Evolutionary conservation across 164 flowering plant genomes (phyloP).

Genomic region (Kalanchoe fedtschenkoi): DNA sequence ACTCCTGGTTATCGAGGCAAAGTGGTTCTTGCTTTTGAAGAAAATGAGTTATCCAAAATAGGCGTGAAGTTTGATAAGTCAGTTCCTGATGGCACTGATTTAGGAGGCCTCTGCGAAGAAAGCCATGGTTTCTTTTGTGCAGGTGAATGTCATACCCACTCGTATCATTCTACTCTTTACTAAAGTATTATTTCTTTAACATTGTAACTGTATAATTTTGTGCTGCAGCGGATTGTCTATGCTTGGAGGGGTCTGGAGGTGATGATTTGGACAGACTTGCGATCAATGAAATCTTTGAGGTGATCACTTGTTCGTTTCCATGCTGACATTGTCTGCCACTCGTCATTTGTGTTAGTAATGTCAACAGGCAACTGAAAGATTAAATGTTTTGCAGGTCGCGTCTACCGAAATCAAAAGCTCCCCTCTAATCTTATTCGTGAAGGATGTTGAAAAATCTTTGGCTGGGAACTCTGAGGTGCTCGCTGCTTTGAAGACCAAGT

Average conservation of each 20-base stretch:
- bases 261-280: conserved; percentile 68
- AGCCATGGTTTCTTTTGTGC: conserved; percentile 85
- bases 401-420: conserved; percentile 42
- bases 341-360: background rate
- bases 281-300: conserved; percentile 76
- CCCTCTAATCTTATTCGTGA: conserved; percentile 58
- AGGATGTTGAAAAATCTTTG: conserved; percentile 76
- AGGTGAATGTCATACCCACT: conserved; percentile 30
- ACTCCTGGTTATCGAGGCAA: conserved; percentile 55
- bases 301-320: conserved; percentile 12
- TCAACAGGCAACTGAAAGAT: background rate
- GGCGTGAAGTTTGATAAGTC: conserved; percentile 85
- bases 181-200: background rate
- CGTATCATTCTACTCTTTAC: background rate
- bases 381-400: conserved; percentile 39
- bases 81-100: conserved; percentile 68
- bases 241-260: conserved; percentile 42
- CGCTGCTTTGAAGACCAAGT: conserved; percentile 39
- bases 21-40: conserved; percentile 69
- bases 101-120: conserved; percentile 75
- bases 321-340: background rate
- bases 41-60: conserved; percentile 62
- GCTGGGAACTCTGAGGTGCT: conserved; percentile 43
- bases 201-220: background rate
- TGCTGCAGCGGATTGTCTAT: conserved; percentile 48